Conservation (phyloP, 73 alveolate genomes). For the Tetrahymena elliotti region DNA sequence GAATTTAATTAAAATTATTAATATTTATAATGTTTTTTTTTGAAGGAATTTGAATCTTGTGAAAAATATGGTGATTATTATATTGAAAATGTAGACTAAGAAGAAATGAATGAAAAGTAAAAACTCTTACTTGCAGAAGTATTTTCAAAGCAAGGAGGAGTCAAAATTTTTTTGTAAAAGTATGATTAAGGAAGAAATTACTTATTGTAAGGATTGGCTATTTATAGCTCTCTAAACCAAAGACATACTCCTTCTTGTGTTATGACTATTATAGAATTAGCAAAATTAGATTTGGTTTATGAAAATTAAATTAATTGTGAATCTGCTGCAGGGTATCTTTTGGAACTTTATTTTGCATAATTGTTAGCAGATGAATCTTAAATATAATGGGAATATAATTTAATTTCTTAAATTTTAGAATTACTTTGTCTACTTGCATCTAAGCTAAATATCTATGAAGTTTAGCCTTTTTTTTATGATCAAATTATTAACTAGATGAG, state of each 20-base stretch:
- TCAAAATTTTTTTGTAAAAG: not conserved
- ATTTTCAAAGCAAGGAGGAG: not conserved
- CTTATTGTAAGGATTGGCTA: not conserved
- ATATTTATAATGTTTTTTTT: not conserved
- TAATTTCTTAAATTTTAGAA: not conserved
- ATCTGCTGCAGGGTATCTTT: not conserved
- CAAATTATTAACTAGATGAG: not conserved
- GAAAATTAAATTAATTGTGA: not conserved
- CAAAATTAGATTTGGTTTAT: not conserved
- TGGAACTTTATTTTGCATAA: not conserved
- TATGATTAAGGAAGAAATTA: not conserved
- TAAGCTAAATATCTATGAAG: not conserved
- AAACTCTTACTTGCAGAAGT: not conserved
- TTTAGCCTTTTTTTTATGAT: not conserved
- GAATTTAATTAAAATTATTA: no score
- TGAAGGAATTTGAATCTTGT: not conserved
- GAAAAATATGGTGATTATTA: not conserved
- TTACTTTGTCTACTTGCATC: not conserved
- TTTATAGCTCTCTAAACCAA: not conserved
- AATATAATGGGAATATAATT: not conserved
- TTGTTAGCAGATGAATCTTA: not conserved
- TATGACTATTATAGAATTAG: not conserved
- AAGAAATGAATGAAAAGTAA: not conserved
- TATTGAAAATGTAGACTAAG: not conserved
- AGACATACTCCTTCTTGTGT: not conserved